Evolutionary conservation across 805 yeast species (phyloP), one percentile per base, ranked within the genome.

Genomic region (Nakazawaea ambrosiae): DNA sequence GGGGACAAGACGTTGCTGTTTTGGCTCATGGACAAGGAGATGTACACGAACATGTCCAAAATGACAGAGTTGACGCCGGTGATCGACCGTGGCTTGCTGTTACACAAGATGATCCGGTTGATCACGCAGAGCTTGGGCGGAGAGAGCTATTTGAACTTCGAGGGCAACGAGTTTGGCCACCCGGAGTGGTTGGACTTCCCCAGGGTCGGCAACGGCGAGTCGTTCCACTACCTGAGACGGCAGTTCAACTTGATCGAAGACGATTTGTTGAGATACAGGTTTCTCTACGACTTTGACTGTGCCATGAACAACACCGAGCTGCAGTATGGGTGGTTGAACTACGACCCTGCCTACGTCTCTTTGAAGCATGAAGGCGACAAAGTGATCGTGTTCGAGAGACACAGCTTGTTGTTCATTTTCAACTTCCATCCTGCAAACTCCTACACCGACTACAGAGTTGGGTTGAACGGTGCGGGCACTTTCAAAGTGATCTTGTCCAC

Each of bases 141-240:
- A 40, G 97, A 90, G 60, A 96, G 95, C 0, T 90, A 90, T 54
- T 72, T 90, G 54, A 90, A 89, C 57, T 90, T 90, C 57, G 97
- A 90, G 66, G 97, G 98, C 41, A 90, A 90, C 53, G 98, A 90
- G 61, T 90, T 92, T 63, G 98, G 98, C 14, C 98, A 90, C 53
- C 98, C 97, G 3, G 98, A 90, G 57, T 90, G 98, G 98, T 73
- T 92, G 36, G 98, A 90, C 60, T 92, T 90, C 70, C 97, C 98
- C 11, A 78, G 96, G 51, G 81, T 47, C 20, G 96, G 96, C 25
- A 92, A 90, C 60, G 71, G 71, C 20, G 88, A 87, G 56, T 81
- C 92, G 15, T 90, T 84, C 61, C 92, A 85, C 61, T 90, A 92
- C 53, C 96, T 97, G 2, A 75, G 97, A 54, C 76, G 98, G 51